A percentile compares a stretch with the other conserved stretches of the same genome.
Evolutionary conservation across 768 basidiomycete genomes (phyloP).

Genomic region (Suillus discolor): DNA sequence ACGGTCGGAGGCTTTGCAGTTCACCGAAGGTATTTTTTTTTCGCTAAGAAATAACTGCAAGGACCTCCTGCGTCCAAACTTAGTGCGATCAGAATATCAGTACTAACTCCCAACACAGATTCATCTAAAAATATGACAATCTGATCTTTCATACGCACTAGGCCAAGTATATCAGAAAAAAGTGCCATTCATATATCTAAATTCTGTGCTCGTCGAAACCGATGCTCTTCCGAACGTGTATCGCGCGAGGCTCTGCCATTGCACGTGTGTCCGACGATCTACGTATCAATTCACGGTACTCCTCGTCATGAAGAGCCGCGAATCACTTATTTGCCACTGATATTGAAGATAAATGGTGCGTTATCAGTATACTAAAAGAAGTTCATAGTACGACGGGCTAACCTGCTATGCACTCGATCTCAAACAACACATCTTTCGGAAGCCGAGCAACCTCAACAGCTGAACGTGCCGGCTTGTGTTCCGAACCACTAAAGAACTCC

Average conservation of each 20-base stretch:
- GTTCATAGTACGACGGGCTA: slow-evolving; percentile 20
- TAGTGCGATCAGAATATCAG: not conserved
- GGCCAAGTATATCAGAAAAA: not conserved
- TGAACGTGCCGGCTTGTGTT: slow-evolving; percentile 91
- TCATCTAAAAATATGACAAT: not conserved
- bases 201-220: not conserved
- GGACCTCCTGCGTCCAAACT: not conserved
- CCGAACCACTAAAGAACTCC: slow-evolving; percentile 68
- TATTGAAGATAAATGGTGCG: not conserved
- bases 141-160: not conserved
- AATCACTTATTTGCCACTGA: slow-evolving; percentile 3
- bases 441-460: slow-evolving; percentile 88
- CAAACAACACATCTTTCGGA: slow-evolving; percentile 89
- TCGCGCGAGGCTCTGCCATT: not conserved
- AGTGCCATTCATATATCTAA: not conserved
- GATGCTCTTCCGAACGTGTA: not conserved
- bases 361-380: not conserved
- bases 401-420: slow-evolving; percentile 90
- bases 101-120: not conserved
- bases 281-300: not conserved
- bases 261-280: not conserved
- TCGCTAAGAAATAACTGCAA: not conserved
- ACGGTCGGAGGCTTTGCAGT: not conserved
- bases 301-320: not conserved
- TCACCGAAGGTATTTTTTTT: no score